Percentiles rank a stretch among this genome's conserved stretches.
These are phyloP conservation scores for Mycena filopes DNA, from an alignment of 768 basidiomycete species.

Conservation along the genomic window DNA sequence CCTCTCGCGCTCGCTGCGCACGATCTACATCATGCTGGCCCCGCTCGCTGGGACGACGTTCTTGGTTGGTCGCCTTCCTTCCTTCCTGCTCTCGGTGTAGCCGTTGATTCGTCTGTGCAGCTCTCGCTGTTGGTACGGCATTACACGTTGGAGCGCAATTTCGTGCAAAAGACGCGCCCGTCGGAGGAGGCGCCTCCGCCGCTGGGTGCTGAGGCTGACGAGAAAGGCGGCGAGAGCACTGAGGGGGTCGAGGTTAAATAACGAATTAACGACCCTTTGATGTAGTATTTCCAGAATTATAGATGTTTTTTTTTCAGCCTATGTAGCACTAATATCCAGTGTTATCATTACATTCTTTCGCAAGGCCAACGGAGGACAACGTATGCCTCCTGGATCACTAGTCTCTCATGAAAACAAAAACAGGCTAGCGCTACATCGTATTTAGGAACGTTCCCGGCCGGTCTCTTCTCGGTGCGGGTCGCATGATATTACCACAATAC, in stretches of 20 bases:
- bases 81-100: not conserved
- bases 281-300: too few species aligned
- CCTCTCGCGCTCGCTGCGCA: constrained; percentile 23
- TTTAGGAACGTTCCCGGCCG: constrained; percentile 7
- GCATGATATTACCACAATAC: not conserved
- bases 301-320: too few species aligned
- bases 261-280: too few species aligned
- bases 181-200: not conserved
- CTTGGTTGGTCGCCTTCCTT: constrained; percentile 8
- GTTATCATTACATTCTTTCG: too few species aligned
- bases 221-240: not conserved
- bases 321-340: too few species aligned
- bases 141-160: constrained; percentile 17
- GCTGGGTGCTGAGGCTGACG: not conserved
- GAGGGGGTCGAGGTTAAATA: too few species aligned
- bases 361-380: not conserved
- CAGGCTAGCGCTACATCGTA: constrained; percentile 33
- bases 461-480: not conserved
- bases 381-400: constrained; percentile 2
- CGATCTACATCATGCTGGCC: constrained; percentile 14
- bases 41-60: constrained; percentile 4
- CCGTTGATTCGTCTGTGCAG: not conserved
- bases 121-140: constrained; percentile 13
- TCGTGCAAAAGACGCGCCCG: not conserved
- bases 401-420: not conserved